Conservation (phyloP, 306 rosid species). For the Boehmeria nivea region DNA sequence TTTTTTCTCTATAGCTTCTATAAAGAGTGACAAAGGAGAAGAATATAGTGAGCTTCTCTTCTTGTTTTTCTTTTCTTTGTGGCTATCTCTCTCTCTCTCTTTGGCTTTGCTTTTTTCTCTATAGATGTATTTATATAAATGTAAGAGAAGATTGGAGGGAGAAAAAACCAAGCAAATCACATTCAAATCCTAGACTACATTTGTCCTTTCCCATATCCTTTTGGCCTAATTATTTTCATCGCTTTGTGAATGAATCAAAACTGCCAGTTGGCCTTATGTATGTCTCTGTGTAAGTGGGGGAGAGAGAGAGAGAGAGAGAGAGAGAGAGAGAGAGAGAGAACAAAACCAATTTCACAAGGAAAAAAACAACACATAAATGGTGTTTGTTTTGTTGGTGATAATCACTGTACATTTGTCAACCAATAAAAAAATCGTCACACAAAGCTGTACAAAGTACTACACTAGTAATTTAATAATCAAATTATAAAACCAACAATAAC, state of each 20-base stretch:
- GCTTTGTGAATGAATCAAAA: slow-evolving; percentile 54
- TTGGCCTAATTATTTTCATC: slow-evolving; percentile 60
- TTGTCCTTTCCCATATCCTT: slow-evolving; percentile 55
- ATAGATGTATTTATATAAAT: slow-evolving; percentile 28
- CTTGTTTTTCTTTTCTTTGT: slow-evolving; percentile 12
- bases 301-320: slow-evolving; percentile 22
- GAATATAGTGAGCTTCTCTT: slow-evolving; percentile 9
- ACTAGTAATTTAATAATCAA: too few relatives aligned
- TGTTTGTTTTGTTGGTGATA: too few relatives aligned
- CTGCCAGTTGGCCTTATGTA: slow-evolving; percentile 88
- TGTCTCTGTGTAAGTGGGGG: slow-evolving; percentile 29
- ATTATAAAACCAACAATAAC: too few relatives aligned
- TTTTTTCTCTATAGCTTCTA: background rate
- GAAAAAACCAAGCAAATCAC: slow-evolving; percentile 37
- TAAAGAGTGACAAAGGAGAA: background rate
- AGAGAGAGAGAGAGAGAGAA: slow-evolving; percentile 19
- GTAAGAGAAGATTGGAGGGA: slow-evolving; percentile 9
- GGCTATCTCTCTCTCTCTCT: slow-evolving; percentile 5
- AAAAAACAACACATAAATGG: slow-evolving; percentile 1
- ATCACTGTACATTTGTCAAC: too few relatives aligned
- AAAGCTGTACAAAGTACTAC: too few relatives aligned
- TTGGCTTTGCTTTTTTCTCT: background rate
- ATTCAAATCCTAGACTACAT: slow-evolving; percentile 54
- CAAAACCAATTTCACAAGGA: slow-evolving; percentile 7
- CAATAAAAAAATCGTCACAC: too few relatives aligned